Evolutionary conservation across 495 filamentous ascomycete species (phyloP), one percentile per base, ranked within the genome.

Genomic region (Aspergillus affinis): DNA sequence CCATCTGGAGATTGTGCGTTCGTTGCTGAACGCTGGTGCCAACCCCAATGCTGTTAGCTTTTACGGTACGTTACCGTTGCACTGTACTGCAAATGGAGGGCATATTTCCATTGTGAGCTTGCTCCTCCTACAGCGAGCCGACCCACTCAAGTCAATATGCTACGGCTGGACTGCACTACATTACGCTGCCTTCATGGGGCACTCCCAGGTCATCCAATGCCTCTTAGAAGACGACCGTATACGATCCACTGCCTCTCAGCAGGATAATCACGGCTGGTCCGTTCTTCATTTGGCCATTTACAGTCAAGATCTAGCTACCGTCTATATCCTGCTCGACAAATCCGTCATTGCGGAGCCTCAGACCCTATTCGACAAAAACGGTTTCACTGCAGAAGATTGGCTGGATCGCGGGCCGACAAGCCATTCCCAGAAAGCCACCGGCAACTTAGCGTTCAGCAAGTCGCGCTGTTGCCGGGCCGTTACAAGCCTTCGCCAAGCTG

Each of bases 191-290:
- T 63, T 49, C 57, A 66, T 62, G 60, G 64, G 64, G 30, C 61
- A 66, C 46, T 63, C 57, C 21, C 53, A 61, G 36, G 64, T 66
- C 36, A 61, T 63, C 47, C 54, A 61, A 58, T 55, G 53, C 57
- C 64, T 66, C 46, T 41, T 66, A 51, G 61, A 66, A 58, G 53
- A 61, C 54, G 54, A 54, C 58, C 58, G 67, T 19, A 58, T 72
- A 64, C 32, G 61, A 59, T 65, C 67, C 53, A 70, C 32, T 58
- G 61, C 66, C 53, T 66, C 63, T 58, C 68, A 69, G 64, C 55
- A 57, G 21, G 70, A 72, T 45, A 72, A 69, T 45, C 70, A 72
- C 60, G 68, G 70, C 59, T 72, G 70, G 70, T 70, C 70, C 47
- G 66, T 61, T 61, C 70, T 72, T 58, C 70, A 72, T 67, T 58